Conservation (phyloP, 2,329 filamentous ascomycete species). For the Ascochyta koolunga region DNA sequence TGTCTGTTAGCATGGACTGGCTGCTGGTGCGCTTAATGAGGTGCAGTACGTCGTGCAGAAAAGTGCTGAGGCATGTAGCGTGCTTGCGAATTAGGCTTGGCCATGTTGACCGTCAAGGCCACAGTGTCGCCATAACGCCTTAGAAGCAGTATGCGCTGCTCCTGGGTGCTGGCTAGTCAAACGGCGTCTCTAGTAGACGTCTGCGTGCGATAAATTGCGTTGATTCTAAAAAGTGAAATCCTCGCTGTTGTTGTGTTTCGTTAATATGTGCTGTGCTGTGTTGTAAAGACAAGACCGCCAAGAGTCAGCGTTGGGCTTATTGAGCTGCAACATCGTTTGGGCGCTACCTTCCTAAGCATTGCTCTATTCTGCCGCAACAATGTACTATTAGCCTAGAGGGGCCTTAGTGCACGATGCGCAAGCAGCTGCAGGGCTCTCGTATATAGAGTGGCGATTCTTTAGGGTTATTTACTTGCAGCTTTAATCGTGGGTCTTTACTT, state of each 20-base stretch:
- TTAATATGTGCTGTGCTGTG: no score
- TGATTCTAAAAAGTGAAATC: constrained; percentile 11
- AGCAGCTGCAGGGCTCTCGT: no score
- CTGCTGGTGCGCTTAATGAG: not conserved
- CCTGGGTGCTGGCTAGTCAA: constrained; percentile 14
- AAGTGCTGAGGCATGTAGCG: constrained; percentile 2
- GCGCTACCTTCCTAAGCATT: no score
- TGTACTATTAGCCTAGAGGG: no score
- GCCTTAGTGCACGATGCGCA: no score
- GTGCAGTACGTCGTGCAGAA: not conserved
- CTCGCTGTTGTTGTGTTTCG: constrained; percentile 8
- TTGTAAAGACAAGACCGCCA: no score
- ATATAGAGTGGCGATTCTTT: no score
- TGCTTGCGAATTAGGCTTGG: constrained; percentile 2
- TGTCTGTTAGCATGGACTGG: not conserved
- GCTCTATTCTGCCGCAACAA: no score
- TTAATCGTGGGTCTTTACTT: no score
- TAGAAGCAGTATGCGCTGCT: constrained; percentile 12
- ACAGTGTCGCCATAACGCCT: constrained; percentile 13
- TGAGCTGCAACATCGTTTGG: no score
- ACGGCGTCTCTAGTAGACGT: constrained; percentile 8
- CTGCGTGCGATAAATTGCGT: constrained; percentile 11
- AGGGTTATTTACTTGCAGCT: no score
- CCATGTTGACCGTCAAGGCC: constrained; percentile 9
- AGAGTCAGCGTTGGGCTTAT: no score